Evolutionary conservation across 371 early-diverging fungal species (phyloP).

Genomic region (Funneliformis caledonium): DNA sequence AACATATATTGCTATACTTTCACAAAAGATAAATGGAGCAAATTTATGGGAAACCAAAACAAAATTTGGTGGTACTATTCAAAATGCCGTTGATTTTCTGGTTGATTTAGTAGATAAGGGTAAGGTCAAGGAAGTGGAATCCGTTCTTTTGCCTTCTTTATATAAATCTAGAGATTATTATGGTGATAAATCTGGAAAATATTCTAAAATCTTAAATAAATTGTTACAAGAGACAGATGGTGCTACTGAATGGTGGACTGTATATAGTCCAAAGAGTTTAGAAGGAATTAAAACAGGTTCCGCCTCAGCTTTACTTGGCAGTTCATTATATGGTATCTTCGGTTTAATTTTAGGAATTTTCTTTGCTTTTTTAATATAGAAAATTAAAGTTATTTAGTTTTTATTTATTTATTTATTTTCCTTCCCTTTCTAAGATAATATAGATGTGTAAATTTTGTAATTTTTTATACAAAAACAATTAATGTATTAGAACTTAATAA

Average conservation of each 20-base stretch:
- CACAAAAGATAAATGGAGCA: constrained; percentile 36
- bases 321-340: neutral
- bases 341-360: neutral
- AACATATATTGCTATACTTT: constrained; percentile 42
- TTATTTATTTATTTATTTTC: too few relatives aligned
- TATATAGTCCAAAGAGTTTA: neutral
- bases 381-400: too few relatives aligned
- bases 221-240: neutral
- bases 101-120: neutral
- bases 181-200: neutral
- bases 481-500: too few relatives aligned
- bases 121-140: neutral
- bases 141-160: neutral
- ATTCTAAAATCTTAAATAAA: neutral
- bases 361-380: neutral
- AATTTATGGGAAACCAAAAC: constrained; percentile 31
- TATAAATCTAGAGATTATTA: constrained; percentile 10
- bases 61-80: constrained; percentile 1
- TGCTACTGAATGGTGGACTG: too few relatives aligned
- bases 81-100: constrained; percentile 4
- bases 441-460: too few relatives aligned
- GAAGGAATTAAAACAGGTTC: neutral
- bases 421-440: too few relatives aligned
- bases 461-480: too few relatives aligned
- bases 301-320: neutral